Evolutionary conservation across 1,139 yeast genomes (phyloP), one percentile per base, ranked within the genome.

Genomic region (Geotrichum macrosporum): DNA sequence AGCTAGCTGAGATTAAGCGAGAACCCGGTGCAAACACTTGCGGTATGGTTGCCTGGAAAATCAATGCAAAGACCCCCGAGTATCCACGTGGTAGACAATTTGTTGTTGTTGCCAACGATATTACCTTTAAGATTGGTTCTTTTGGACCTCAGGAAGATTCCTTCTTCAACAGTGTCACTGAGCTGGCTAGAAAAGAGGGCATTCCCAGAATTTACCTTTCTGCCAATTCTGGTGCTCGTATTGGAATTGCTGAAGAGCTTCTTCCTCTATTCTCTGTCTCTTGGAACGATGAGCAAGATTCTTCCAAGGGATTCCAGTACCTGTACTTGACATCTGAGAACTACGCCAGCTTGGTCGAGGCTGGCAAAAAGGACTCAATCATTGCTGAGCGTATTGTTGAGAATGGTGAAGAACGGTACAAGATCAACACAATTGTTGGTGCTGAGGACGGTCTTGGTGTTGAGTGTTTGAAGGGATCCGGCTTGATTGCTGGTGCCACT

Each of bases 211-310:
- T 92, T 52, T 94, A 92, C 68, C 75, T 92, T 61, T 86, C 96
- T 57, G 98, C 98, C 35, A 92, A 92, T 75, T 89, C 97, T 51
- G 99, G 99, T 74, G 99, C 99, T 40, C 82, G 99, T 73, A 86
- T 92, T 57, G 98, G 98, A 63, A 80, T 92, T 67, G 98, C 99
- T 35, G 97, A 92, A 60, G 99, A 92, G 68, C 75, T 92, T 54
- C 76, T 92, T 49, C 95, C 96, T 52, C 76, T 80, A 62, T 88
- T 80, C 74, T 81, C 84, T 66, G 96, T 89, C 53, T 88, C 94
- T 47, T 92, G 99, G 99, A 85, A 82, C 59, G 92, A 81, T 56
- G 79, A 78, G 37, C 70, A 71, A 18, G 73, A 78, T 53, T 94
- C 89, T 52, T 77, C 80, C 31, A 84, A 85, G 72, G 98, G 99